Percentiles rank a stretch among this genome's conserved stretches.
Conservation (phyloP, 495 filamentous ascomycete species). For the Cladorrhinum samala region DNA sequence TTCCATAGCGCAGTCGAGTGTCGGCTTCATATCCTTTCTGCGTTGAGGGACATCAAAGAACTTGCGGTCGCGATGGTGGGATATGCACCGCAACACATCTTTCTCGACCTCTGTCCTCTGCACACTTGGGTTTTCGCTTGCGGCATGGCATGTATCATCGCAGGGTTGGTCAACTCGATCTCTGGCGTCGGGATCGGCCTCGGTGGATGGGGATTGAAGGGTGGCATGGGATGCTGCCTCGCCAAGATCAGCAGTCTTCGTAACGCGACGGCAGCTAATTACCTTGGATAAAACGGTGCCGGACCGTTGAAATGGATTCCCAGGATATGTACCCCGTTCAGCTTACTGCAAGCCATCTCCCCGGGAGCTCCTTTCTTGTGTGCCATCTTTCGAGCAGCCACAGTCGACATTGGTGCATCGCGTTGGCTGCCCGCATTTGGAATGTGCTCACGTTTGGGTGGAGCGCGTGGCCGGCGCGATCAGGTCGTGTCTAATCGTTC, state of each 20-base stretch:
- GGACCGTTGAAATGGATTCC: neutral
- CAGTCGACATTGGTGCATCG: neutral
- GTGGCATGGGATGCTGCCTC: slow-evolving; percentile 17
- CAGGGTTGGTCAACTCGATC: slow-evolving; percentile 25
- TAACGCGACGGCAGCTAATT: neutral
- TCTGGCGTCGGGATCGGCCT: slow-evolving; percentile 7
- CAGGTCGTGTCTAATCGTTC: too few species aligned
- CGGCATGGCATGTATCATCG: slow-evolving; percentile 79
- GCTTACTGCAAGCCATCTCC: neutral
- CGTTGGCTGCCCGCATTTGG: neutral
- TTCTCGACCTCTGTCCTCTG: slow-evolving; percentile 52
- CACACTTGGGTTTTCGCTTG: slow-evolving; percentile 71
- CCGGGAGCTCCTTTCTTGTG: neutral
- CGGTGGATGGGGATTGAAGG: slow-evolving; percentile 4
- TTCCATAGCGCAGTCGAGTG: neutral
- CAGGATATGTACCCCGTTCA: neutral
- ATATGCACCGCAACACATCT: slow-evolving; percentile 45
- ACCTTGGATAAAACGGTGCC: neutral
- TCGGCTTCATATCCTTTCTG: slow-evolving; percentile 37
- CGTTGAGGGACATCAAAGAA: slow-evolving; percentile 49
- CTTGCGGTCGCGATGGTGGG: slow-evolving; percentile 44
- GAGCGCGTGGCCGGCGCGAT: neutral
- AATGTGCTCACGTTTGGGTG: neutral
- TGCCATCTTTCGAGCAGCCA: slow-evolving; percentile 2
- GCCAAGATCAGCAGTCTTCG: slow-evolving; percentile 13